Evolutionary conservation across 768 basidiomycete genomes (phyloP), one percentile per base, ranked within the genome.

Genomic region (Tulasnella sp.): DNA sequence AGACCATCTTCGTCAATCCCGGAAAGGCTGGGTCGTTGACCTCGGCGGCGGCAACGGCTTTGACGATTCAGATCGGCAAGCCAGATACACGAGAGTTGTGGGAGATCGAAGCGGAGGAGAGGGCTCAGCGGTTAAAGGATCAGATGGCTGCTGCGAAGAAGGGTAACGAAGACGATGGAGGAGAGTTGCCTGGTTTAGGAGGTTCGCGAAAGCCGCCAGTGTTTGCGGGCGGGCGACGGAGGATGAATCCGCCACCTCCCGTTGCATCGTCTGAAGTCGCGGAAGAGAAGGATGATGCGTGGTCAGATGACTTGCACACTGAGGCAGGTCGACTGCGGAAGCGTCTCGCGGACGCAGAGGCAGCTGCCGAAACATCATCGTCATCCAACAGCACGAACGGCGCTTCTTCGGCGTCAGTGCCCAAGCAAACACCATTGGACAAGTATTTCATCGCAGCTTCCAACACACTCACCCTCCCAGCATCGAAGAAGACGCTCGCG

Each of bases 241-340:
- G 53, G 21, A 30, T 53, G 49, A 48, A 25, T 44, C 46, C 29
- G 25, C 49, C 49, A 22, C 31, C 30, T 24, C 27, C 31, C 49
- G 24, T 10, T 24, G 4, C 66, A 30, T 69, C 70, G 52, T n/a
- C n/a, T n/a, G 75, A 73, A 44, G 69, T 76, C 0, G 65, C 73
- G 10, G 87, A 85, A 65, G 87, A 88, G 65, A 68, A 75, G n/a
- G 88, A 86, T 86, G 87, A 89, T 63, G 75, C 87, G 60, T 84
- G 83, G 0, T 85, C 88, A 65, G 82, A 82, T 60, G 85, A 85
- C 0, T 67, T 88, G 49, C 66, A 84, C 29, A 85, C 85, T 0
- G 88, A 88, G 64, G 87, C 85, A 19, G 85, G 82, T 17, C 79
- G 77, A 63, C 73, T 85, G 34, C 77, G 84, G 19, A 54, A 54